A percentile compares a stretch with the other conserved stretches of the same genome.
phyloP scores from a whole-genome alignment of 1,284 basidiomycete genomes.

The Irpex lacteus region DNA sequence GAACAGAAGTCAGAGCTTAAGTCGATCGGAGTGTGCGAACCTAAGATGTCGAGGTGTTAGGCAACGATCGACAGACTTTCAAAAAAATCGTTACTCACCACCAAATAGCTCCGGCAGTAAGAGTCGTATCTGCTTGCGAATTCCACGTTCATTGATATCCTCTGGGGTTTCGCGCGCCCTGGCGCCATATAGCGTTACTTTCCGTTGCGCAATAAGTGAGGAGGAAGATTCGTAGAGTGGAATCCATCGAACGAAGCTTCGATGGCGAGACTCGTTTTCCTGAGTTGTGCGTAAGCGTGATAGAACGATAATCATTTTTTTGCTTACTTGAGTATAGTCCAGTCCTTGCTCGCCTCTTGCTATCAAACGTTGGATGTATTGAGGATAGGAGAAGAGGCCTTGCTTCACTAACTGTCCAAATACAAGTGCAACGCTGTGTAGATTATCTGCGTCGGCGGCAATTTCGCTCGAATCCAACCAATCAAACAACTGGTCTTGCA shows the following conservation, averaged over 20 bases:
- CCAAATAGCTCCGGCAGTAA: constrained; percentile 67
- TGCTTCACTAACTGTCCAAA: constrained; percentile 79
- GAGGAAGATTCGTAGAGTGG: constrained; percentile 57
- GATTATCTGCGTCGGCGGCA: constrained; percentile 56
- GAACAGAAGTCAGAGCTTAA: constrained; percentile 39
- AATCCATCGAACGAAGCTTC: constrained; percentile 65
- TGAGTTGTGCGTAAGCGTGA: constrained; percentile 9
- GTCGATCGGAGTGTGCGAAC: constrained; percentile 25
- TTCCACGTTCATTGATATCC: constrained; percentile 61
- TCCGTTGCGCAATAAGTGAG: constrained; percentile 64
- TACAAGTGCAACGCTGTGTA: constrained; percentile 65
- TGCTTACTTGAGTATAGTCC: constrained; percentile 48
- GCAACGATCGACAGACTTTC: neutral
- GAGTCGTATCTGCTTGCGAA: constrained; percentile 64
- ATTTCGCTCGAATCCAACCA: constrained; percentile 78
- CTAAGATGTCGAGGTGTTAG: constrained; percentile 20
- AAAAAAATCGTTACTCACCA: constrained; percentile 36
- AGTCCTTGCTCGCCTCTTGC: constrained; percentile 74
- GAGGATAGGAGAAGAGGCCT: constrained; percentile 80
- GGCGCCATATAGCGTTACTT: constrained; percentile 62
- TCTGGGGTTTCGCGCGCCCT: constrained; percentile 66
- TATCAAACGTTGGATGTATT: constrained; percentile 83
- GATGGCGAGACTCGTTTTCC: constrained; percentile 54
- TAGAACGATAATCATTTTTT: neutral
- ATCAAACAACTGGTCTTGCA: constrained; percentile 77